A percentile compares a stretch with the other conserved stretches of the same genome.
These are phyloP conservation scores for Collybia sp. DNA, from an alignment of 768 basidiomycete species.

Conservation along the genomic window DNA sequence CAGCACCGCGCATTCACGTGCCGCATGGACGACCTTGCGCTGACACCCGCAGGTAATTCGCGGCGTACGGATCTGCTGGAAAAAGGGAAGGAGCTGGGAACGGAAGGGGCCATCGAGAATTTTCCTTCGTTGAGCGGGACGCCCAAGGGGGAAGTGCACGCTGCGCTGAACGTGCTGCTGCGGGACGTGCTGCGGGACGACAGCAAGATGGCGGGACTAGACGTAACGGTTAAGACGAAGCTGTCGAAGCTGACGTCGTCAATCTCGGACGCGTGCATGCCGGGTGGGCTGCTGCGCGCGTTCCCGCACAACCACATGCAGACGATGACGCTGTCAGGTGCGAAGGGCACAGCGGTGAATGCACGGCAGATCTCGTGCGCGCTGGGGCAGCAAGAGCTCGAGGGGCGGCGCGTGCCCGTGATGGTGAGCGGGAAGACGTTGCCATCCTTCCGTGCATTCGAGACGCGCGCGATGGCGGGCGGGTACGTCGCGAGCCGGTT, in stretches of 20 bases:
- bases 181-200: slow-evolving; percentile 95
- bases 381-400: slow-evolving; percentile 95
- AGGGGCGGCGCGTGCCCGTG: slow-evolving; percentile 96
- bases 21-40: slow-evolving; percentile 94
- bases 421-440: slow-evolving; percentile 99
- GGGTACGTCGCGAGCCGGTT: slow-evolving; percentile 98
- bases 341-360: slow-evolving; percentile 97
- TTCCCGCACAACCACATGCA: slow-evolving; percentile 99
- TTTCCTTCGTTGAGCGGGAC: slow-evolving; percentile 68
- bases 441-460: slow-evolving; percentile 94
- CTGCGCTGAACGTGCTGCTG: slow-evolving; percentile 60
- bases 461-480: slow-evolving; percentile 97
- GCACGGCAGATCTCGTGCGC: slow-evolving; percentile 98
- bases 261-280: slow-evolving; percentile 85
- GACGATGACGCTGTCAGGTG: slow-evolving; percentile 96
- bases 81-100: slow-evolving; percentile 68
- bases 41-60: slow-evolving; percentile 78
- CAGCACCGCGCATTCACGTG: slow-evolving; percentile 98
- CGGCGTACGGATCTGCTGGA: slow-evolving; percentile 64
- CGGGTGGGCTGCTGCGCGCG: slow-evolving; percentile 79
- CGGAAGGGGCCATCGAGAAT: slow-evolving; percentile 85
- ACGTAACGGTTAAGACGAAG: slow-evolving; percentile 86
- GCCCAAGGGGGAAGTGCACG: slow-evolving; percentile 47
- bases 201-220: slow-evolving; percentile 94
- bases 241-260: slow-evolving; percentile 84